Conservation (phyloP, 345 rosid genomes). For the Hibiscus tridactylites region DNA sequence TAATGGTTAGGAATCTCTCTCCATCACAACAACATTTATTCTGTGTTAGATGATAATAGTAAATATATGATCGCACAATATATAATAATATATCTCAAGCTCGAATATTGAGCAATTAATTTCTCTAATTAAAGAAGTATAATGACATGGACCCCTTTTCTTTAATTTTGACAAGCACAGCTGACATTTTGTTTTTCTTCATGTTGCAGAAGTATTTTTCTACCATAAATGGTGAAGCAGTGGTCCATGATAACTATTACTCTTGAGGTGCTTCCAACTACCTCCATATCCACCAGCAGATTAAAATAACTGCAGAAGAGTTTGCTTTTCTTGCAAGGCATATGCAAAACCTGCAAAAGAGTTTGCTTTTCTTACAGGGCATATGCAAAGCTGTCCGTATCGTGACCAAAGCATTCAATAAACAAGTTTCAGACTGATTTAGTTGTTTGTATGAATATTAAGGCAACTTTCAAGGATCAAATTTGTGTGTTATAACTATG, state of each 20-base stretch:
- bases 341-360: neutral
- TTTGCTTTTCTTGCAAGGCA: neutral
- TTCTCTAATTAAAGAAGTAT: neutral
- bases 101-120: neutral
- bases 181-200: neutral
- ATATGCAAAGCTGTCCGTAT: neutral
- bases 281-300: neutral
- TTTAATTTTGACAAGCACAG: neutral
- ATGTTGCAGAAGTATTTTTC: neutral
- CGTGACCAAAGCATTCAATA: neutral
- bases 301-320: neutral
- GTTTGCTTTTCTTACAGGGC: neutral
- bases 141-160: neutral
- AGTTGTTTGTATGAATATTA: neutral
- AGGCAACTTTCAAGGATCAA: constrained; percentile 11
- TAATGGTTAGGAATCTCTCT: neutral
- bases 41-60: no score
- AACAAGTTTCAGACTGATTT: neutral
- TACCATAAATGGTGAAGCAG: constrained; percentile 2
- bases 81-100: neutral
- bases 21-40: neutral
- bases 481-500: constrained; percentile 14
- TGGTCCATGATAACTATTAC: constrained; percentile 2
- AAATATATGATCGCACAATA: neutral
- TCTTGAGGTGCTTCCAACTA: neutral